phyloP scores from a whole-genome alignment of 768 basidiomycete species.

The Serendipita vermifera region DNA sequence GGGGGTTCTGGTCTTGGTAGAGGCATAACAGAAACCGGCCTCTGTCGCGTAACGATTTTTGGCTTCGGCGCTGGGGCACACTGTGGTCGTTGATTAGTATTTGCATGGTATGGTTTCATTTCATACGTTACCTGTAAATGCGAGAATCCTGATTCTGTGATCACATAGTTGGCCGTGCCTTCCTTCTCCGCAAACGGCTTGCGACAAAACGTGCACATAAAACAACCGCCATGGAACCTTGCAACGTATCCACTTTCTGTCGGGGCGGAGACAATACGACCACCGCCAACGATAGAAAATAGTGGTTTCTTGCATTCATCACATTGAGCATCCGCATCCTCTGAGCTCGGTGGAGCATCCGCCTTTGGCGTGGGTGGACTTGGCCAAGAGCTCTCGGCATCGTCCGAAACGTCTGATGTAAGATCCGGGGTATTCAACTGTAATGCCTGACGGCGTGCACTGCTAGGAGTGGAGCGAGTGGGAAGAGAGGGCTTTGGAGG shows the following conservation, averaged over 20 bases:
- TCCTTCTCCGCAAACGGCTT: constrained; percentile 48
- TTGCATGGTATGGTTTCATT: constrained; percentile 7
- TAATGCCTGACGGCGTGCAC: not conserved
- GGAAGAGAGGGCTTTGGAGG: too few species aligned
- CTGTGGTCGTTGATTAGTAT: constrained; percentile 18
- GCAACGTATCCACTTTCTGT: constrained; percentile 36
- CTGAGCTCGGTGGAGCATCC: not conserved
- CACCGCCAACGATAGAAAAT: constrained; percentile 43
- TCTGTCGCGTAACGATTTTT: constrained; percentile 25
- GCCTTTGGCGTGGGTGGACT: not conserved
- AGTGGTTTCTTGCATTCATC: constrained; percentile 46
- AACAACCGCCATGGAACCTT: constrained; percentile 63
- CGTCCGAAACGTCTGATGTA: constrained; percentile 4
- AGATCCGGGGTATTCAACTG: not conserved
- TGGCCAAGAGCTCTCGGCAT: not conserved
- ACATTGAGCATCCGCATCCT: constrained; percentile 34
- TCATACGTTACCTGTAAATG: constrained; percentile 42
- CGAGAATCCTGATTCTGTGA: constrained; percentile 49
- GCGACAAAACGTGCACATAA: constrained; percentile 56
- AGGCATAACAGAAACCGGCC: constrained; percentile 24
- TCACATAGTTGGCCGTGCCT: constrained; percentile 61
- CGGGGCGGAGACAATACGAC: constrained; percentile 61
- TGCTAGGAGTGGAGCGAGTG: too few species aligned
- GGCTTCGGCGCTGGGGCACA: constrained; percentile 23
- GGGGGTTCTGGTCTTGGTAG: constrained; percentile 20